Evolutionary conservation across 2,329 filamentous ascomycete genomes (phyloP), one percentile per base, ranked within the genome.

Genomic region (Ophiostoma pallidulum): DNA sequence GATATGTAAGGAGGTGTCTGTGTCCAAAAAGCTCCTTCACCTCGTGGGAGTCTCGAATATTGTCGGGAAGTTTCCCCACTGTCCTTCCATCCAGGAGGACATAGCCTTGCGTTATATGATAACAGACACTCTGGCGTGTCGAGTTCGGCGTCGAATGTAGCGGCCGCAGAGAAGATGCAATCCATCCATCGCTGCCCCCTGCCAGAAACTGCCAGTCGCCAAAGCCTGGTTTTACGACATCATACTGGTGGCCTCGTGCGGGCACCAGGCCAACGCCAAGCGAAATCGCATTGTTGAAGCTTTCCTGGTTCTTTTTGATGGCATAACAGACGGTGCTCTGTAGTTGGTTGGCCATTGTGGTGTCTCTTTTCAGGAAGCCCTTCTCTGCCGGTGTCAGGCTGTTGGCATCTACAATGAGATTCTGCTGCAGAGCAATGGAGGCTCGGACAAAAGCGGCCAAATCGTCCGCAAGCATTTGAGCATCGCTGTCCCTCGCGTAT

Each of bases 11-110:
- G 0, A 82, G 66, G 22, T 66, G 65, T 13, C 73, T 69, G 2
- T 69, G 60, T 0, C 73, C 73, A 54, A 85, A 82, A 0, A 85
- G 64, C 4, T 70, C 64, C 6, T 61, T 58, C 8, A 82, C 63
- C 2, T 60, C 56, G 1, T 50, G 41, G 0, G 69, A 64, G 4
- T 72, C 16, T 67, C 68, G 53, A 37, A 77, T 72, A 2, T 73
- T 62, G 1, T 66, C 56, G 0, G 81, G 80, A 0, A 84, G 65
- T 12, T 71, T 75, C 0, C 66, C 55, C 2, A 64, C 45, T 2
- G 66, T 54, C 43, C 59, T 58, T 13, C 58, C 53, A 44, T 71
- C 62, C 0, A 73, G 58, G 0, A 70, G 39, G 0, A 72, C 45
- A 40, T 63, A 57, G 0, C 66, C 66, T 2, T 62, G 57, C 9